phyloP scores from a whole-genome alignment of 192 early-diverging fungal species.

The Entomortierella parvispora region DNA sequence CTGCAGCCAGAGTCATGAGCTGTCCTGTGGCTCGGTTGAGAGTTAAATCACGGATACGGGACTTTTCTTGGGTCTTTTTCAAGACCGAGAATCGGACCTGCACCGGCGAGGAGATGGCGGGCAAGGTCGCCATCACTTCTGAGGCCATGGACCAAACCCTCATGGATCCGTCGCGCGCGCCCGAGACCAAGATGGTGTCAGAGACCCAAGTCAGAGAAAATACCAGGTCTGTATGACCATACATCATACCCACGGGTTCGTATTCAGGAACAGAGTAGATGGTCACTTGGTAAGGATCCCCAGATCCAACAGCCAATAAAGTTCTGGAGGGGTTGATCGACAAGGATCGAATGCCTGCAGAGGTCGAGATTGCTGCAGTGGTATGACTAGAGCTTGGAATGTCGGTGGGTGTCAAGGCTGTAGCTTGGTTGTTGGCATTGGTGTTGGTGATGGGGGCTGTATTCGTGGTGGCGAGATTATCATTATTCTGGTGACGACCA shows the following conservation, averaged over 20 bases:
- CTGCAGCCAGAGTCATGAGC: constrained; percentile 66
- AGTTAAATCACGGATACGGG: constrained; percentile 69
- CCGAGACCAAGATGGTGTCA: constrained; percentile 67
- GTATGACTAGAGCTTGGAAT: not conserved
- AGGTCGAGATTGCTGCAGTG: constrained; percentile 14
- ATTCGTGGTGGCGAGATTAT: constrained; percentile 49
- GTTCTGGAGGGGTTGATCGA: constrained; percentile 72
- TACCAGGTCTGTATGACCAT: constrained; percentile 72
- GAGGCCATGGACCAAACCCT: constrained; percentile 61
- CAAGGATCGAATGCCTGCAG: constrained; percentile 65
- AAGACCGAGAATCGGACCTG: constrained; percentile 47
- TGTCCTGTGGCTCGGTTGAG: constrained; percentile 49
- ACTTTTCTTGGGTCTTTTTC: constrained; percentile 41
- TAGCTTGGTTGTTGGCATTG: not conserved
- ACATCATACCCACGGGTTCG: constrained; percentile 64
- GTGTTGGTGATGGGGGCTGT: constrained; percentile 51
- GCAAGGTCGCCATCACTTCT: constrained; percentile 22
- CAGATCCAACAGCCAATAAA: constrained; percentile 70
- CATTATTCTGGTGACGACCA: constrained; percentile 14
- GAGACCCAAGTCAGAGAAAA: constrained; percentile 70
- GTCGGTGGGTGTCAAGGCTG: constrained; percentile 4
- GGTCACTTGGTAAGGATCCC: constrained; percentile 66
- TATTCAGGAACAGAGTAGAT: constrained; percentile 71
- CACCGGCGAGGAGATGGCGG: constrained; percentile 17
- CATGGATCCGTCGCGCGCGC: constrained; percentile 68